Percentiles rank a stretch among this genome's conserved stretches.
Conservation (phyloP, 129 eudicot species). For the Tanacetum coccineum region DNA sequence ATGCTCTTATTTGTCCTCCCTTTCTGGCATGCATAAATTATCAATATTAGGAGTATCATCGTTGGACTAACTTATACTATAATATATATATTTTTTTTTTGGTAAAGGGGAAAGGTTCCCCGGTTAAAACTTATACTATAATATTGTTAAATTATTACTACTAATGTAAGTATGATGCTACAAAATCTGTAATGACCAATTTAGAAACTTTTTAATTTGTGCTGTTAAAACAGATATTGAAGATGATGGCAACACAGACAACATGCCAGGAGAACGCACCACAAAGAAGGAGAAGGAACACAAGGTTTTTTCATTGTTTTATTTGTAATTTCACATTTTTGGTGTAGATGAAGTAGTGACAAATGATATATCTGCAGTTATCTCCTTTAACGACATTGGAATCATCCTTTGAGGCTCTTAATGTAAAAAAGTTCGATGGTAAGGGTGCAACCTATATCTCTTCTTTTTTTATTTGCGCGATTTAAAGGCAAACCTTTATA, state of each 20-base stretch:
- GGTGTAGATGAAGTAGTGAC: conserved; percentile 16
- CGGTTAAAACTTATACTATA: no score
- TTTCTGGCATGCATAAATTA: not conserved
- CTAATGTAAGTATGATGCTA: not conserved
- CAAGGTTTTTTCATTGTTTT: conserved; percentile 35
- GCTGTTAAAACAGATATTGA: conserved; percentile 37
- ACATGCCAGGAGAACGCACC: conserved; percentile 28
- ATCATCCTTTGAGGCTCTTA: conserved; percentile 62
- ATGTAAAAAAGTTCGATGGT: conserved; percentile 91
- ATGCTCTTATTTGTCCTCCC: not conserved
- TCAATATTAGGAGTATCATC: not conserved
- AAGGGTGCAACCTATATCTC: conserved; percentile 5
- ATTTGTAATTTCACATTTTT: not conserved
- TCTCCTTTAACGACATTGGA: conserved; percentile 69
- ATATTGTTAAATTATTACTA: not conserved
- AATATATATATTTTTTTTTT: no score
- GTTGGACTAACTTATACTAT: not conserved
- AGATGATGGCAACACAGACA: conserved; percentile 36
- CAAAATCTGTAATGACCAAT: not conserved
- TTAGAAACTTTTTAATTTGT: not conserved
- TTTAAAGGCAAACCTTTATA: no score
- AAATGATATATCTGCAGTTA: conserved; percentile 28
- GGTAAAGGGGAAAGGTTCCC: no score
- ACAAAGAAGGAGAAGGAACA: conserved; percentile 40
- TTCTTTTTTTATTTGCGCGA: not conserved